Conservation (phyloP, 2,329 filamentous ascomycete species). For the Trichocomaceae sp. region DNA sequence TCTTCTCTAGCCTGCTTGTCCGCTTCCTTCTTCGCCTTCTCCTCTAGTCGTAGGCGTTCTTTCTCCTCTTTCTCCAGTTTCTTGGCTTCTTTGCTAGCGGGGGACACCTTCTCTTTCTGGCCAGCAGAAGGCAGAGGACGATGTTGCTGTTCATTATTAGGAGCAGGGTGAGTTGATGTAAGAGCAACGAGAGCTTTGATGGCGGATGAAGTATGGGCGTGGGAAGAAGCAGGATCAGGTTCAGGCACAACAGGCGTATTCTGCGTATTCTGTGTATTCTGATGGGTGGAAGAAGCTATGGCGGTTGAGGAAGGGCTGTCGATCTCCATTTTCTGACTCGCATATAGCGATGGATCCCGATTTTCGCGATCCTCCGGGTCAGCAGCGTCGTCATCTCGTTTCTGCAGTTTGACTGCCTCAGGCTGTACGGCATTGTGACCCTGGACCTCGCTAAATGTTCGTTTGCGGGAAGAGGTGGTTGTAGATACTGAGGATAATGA, state of each 20-base stretch:
- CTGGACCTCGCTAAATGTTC: conserved; percentile 12
- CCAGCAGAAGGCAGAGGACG: no score
- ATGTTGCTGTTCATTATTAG: background rate
- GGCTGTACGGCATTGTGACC: background rate
- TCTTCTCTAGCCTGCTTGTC: conserved; percentile 28
- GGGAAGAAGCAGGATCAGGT: background rate
- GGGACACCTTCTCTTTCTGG: background rate
- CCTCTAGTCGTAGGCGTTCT: conserved; percentile 27
- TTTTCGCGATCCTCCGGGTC: conserved; percentile 6
- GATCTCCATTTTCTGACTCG: background rate
- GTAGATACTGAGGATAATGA: conserved; percentile 1
- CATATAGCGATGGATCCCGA: background rate
- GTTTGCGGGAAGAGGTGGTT: conserved; percentile 4
- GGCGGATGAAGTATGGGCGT: background rate
- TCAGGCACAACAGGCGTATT: background rate
- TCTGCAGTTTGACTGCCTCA: background rate
- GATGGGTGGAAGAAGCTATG: no score
- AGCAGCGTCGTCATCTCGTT: background rate
- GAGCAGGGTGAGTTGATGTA: background rate
- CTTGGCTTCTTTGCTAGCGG: conserved; percentile 3
- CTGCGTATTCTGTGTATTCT: no score
- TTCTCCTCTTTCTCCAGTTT: conserved; percentile 22
- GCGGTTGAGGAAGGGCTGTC: background rate
- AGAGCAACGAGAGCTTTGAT: background rate
- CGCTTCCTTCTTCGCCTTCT: conserved; percentile 30